Percentiles rank a stretch among this genome's conserved stretches.
Evolutionary conservation across 2,329 filamentous ascomycete genomes (phyloP).

Genomic region (Talaromyces sp.): DNA sequence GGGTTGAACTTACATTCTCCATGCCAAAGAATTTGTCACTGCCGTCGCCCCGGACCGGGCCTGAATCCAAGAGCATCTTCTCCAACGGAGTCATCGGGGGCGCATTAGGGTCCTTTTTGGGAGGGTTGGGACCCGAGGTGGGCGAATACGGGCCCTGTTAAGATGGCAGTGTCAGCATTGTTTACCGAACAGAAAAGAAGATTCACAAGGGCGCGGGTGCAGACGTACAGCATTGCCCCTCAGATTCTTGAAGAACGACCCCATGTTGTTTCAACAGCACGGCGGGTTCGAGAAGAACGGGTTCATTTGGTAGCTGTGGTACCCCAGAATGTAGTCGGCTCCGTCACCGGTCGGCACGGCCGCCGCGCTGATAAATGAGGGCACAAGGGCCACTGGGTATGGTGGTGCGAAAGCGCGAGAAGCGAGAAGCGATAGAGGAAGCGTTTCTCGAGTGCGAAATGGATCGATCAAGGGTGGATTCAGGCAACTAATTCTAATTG

Average conservation of each 20-base stretch:
- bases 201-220: neutral
- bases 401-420: neutral
- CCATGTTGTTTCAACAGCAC: constrained; percentile 25
- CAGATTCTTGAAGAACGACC: constrained; percentile 37
- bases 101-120: constrained; percentile 58
- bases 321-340: neutral
- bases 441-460: neutral
- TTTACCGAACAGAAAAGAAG: constrained; percentile 11
- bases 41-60: constrained; percentile 76
- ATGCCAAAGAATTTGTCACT: constrained; percentile 98
- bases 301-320: neutral
- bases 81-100: constrained; percentile 57
- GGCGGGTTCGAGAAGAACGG: neutral
- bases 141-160: constrained; percentile 45
- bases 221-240: constrained; percentile 34
- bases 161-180: constrained; percentile 5
- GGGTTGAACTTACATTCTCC: constrained; percentile 72
- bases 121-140: constrained; percentile 41
- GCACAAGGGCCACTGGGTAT: neutral
- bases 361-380: neutral
- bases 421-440: neutral
- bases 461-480: neutral
- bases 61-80: constrained; percentile 77
- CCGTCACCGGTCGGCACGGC: neutral
- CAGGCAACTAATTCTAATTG: neutral